phyloP scores from a whole-genome alignment of 768 basidiomycete genomes.

The Trametes elegans region DNA sequence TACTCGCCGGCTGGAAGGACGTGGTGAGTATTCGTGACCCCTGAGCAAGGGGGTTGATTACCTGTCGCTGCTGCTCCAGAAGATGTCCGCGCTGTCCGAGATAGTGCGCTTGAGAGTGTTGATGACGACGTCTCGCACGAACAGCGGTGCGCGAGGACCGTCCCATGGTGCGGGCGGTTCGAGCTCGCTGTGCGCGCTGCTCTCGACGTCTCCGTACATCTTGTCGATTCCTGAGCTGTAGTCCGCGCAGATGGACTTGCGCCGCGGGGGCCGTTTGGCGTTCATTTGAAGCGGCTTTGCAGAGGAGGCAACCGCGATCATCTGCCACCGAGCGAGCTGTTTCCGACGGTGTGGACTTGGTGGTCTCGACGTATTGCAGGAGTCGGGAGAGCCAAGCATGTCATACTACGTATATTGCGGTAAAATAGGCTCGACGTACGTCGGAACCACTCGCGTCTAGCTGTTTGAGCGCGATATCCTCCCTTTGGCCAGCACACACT shows the following conservation, averaged over 20 bases:
- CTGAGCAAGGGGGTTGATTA: too few relatives aligned
- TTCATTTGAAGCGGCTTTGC: slow-evolving; percentile 35
- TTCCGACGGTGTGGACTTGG: too few relatives aligned
- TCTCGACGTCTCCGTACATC: too few relatives aligned
- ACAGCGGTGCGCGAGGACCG: slow-evolving; percentile 22
- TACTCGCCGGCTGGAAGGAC: slow-evolving; percentile 28
- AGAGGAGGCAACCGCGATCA: too few relatives aligned
- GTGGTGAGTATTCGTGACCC: too few relatives aligned
- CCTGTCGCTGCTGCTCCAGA: slow-evolving; percentile 42
- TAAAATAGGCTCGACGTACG: slow-evolving; percentile 41
- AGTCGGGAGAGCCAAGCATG: not conserved
- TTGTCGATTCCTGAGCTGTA: slow-evolving; percentile 43
- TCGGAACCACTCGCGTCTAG: slow-evolving; percentile 52
- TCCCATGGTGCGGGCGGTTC: slow-evolving; percentile 30
- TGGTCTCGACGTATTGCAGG: too few relatives aligned
- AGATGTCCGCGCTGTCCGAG: slow-evolving; percentile 37
- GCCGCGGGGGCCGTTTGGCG: slow-evolving; percentile 30
- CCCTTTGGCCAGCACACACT: slow-evolving; percentile 56
- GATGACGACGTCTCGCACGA: slow-evolving; percentile 35
- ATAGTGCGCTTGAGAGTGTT: slow-evolving; percentile 31
- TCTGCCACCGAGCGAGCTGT: too few relatives aligned
- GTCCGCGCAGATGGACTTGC: slow-evolving; percentile 25
- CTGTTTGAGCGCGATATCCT: slow-evolving; percentile 49
- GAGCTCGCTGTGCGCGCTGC: slow-evolving; percentile 32
- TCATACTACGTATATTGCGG: slow-evolving; percentile 1